Base-by-base conservation (phyloP, 73 alveolate genomes). In the Urostyla sp. region DNA sequence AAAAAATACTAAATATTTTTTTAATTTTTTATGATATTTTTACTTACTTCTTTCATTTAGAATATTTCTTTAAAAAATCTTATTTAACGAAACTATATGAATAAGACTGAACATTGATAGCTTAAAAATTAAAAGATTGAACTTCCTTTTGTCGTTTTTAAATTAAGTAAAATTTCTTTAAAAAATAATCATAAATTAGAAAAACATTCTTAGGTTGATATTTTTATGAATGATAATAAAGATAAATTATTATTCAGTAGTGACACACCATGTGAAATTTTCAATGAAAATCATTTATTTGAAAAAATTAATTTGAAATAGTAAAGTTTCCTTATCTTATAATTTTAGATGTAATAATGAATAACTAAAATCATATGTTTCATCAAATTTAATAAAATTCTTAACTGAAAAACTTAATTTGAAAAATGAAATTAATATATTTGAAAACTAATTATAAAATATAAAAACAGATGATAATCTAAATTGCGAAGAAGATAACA, bases 261-360 rank as follows among this genome's bases (percentile, higher is more conserved):
- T 6, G 53, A 69, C 54, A 69, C 11, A 21, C 40, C 60, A 20
- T n/a, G 21, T 15, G 63, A 69, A 51, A 2, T 69, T 4, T 48
- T 21, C 72, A 69, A 69, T 69, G 84, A 69, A 28, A 69, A 69
- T 26, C 84, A 69, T 48, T 31, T 69, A 11, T 5, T 69, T 11
- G 8, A 69, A 35, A 69, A 50, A 48, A 3, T 69, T 27, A 49
- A 48, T 13, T 21, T 69, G 16, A 69, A 32, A 36, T 20, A 48
- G n/a, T 4, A n/a, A n/a, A n/a, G n/a, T n/a, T n/a, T n/a, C n/a
- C n/a, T n/a, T n/a, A n/a, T n/a, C n/a, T n/a, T n/a, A n/a, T n/a
- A n/a, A n/a, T n/a, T n/a, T n/a, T n/a, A n/a, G n/a, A n/a, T n/a
- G 13, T 37, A 23, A n/a, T 52, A 18, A 27, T 24, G 84, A 69